Evolutionary conservation across 192 early-diverging fungal genomes (phyloP).

Genomic region (Lobosporangium transversale): DNA sequence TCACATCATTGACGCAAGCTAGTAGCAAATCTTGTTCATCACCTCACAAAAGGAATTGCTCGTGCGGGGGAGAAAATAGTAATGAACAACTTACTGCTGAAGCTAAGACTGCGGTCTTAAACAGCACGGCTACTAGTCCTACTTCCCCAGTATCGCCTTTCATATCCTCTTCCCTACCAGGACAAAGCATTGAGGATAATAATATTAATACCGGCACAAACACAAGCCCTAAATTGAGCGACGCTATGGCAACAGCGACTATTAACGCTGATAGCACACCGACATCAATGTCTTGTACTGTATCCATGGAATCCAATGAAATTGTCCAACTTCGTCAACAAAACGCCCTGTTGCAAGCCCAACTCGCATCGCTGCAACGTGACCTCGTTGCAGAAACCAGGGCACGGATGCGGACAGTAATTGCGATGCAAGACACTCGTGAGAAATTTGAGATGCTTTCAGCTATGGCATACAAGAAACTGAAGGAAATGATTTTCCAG

Average conservation of each 20-base stretch:
- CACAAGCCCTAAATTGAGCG: neutral
- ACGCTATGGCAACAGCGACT: slow-evolving; percentile 1
- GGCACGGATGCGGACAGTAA: slow-evolving; percentile 38
- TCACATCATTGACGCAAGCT: neutral
- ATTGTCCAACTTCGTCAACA: slow-evolving; percentile 22
- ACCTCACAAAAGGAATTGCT: neutral
- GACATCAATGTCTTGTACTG: neutral
- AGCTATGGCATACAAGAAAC: slow-evolving; percentile 58
- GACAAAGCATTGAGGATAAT: neutral
- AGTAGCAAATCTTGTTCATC: neutral
- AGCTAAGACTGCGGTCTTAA: neutral
- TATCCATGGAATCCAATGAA: neutral
- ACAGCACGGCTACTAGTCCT: slow-evolving; percentile 1
- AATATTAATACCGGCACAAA: neutral
- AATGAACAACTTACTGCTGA: neutral
- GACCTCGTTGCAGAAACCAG: slow-evolving; percentile 37
- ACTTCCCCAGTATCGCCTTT: neutral
- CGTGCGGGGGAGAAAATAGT: neutral
- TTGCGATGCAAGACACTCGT: slow-evolving; percentile 57
- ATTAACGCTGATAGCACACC: neutral
- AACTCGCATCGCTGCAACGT: slow-evolving; percentile 21
- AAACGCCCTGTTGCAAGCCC: slow-evolving; percentile 17
- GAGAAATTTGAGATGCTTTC: slow-evolving; percentile 62
- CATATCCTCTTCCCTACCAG: neutral
- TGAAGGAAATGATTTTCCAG: slow-evolving; percentile 59